Conservation (phyloP, 2,329 filamentous ascomycete species). For the Biscogniauxia marginata region DNA sequence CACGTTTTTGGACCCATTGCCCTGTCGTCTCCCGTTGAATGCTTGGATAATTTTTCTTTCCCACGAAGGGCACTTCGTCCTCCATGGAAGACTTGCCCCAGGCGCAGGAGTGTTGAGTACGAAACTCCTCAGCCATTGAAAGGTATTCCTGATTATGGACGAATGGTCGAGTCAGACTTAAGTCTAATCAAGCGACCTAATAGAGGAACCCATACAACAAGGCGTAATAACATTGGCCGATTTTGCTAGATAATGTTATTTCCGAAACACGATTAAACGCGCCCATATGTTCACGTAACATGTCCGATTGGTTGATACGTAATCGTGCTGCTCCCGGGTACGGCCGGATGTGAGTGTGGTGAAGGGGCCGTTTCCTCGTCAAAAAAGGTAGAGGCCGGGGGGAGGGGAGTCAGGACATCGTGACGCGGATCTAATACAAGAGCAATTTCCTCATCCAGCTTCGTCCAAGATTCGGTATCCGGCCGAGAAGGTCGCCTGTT, state of each 20-base stretch:
- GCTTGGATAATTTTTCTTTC: neutral
- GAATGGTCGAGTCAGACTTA: neutral
- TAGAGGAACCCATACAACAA: no score
- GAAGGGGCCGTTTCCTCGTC: conserved; percentile 14
- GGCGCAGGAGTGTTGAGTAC: no score
- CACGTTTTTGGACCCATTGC: no score
- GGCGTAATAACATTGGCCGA: no score
- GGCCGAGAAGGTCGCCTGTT: conserved; percentile 4
- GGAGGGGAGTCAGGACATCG: conserved; percentile 6
- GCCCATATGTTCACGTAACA: neutral
- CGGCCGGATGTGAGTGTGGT: conserved; percentile 7
- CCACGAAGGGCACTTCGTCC: neutral
- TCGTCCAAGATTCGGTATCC: conserved; percentile 22
- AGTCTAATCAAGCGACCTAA: neutral
- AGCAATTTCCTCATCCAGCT: conserved; percentile 22
- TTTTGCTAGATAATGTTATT: neutral
- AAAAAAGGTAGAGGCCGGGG: conserved; percentile 8
- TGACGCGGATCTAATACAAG: conserved; percentile 1
- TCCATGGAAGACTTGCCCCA: neutral
- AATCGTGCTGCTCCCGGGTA: neutral
- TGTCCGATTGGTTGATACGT: neutral
- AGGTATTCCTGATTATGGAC: neutral
- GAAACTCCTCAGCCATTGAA: neutral
- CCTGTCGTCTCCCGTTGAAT: neutral
- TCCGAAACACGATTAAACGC: neutral